Base-by-base conservation (phyloP, 2,329 filamentous ascomycete species). In the Diaporthe batatas region DNA sequence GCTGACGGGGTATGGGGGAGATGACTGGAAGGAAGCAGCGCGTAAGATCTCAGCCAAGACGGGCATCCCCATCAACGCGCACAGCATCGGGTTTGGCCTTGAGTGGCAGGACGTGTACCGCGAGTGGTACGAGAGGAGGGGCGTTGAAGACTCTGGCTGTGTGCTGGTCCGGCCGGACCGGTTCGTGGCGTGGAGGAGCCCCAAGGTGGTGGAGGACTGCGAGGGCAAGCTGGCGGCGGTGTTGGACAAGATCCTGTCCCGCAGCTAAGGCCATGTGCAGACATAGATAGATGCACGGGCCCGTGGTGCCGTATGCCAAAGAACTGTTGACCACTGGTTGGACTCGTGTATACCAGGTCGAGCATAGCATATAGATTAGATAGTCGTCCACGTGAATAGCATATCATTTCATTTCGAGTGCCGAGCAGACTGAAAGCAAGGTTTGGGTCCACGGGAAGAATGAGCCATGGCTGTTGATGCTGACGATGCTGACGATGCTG, bases 91-190 rank as follows among this genome's bases (percentile, higher is more conserved):
- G 0, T 87, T 83, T 78, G 79, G 81, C 4, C 84, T 85, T 72
- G 86, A 89, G 72, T 90, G 82, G 76, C 84, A 88, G 74, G 88
- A 90, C 77, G 81, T 86, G 1, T 88, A 89, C 76, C 83, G 83
- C 67, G 85, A 88, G 64, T 90, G 88, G 88, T 81, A 81, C 12
- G 77, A 79, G 23, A 77, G 82, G 62, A 81, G 86, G 29, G 86
- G 85, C 29, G 82, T 90, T 11, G 83, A 84, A 25, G 88, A 89
- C 75, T 83, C 85, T 74, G 87, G 88, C 2, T 85, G 82, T 77
- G 81, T 90, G 21, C 81, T 90, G 57, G 82, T 86, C 6, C 78
- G 88, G 21, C 88, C 88, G 3, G 88, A 90, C 79, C 78, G 84
- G 14, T 85, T 86, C 74, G 82, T 89, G 18, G 84, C 82, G 12